Base-by-base conservation (phyloP, 371 early-diverging fungal genomes). In the Batkoa obscura region DNA sequence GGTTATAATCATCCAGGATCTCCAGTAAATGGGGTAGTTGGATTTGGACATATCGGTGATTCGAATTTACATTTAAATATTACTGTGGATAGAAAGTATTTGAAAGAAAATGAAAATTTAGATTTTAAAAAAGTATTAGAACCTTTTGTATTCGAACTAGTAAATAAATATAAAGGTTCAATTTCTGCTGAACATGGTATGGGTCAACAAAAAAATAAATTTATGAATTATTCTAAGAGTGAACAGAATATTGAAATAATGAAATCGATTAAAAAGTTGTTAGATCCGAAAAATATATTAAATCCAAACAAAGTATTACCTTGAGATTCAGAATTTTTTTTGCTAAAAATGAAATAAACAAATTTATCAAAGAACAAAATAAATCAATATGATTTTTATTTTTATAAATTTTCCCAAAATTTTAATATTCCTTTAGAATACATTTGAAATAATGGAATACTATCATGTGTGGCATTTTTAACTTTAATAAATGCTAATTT, bases 21-120 rank as follows among this genome's bases (percentile, higher is more conserved):
- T 9, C 38, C 78, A 75, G 1, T 66, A 83, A 56, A 85, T 57
- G 23, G 23, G 23, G 23, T 23, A 23, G 23, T 23, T 23, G 96
- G 93, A 30, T 94, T 85, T 67, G 98, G 96, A 35, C 91, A 90
- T 58, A 72, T 90, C 17, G 90, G 90, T 33, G 88, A 90, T 67
- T 84, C 88, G 13, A 96, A 97, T 65, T 59, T 96, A 57, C 97
- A 97, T 67, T 69, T 97, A 58, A 94, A 94, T 66, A 79, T 96
- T 38, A 61, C 66, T 35, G 80, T 76, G 50, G 70, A 75, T 50
- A 60, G 64, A 31, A 66, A 74, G 13, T 71, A 84, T 0, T 23
- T 23, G 23, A 23, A 23, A 23, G 23, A 23, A 23, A 23, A 23
- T 23, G 23, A 23, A 23, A 23, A 23, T 23, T 23, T 23, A 23